These are phyloP conservation scores for Pleomassaria siparia DNA, from an alignment of 2,329 filamentous ascomycete species.

Conservation along the genomic window DNA sequence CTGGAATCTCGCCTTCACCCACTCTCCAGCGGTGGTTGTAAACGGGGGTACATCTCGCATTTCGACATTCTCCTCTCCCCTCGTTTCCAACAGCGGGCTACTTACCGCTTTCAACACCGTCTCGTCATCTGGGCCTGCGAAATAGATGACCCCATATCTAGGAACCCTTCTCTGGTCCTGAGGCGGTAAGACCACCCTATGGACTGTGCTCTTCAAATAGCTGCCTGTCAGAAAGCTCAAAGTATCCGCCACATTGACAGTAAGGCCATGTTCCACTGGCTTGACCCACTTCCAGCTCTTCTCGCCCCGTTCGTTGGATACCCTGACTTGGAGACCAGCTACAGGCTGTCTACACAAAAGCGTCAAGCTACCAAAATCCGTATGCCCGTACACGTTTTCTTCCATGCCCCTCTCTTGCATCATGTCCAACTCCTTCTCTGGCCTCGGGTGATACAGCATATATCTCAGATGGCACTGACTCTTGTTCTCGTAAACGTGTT, in stretches of 20 bases:
- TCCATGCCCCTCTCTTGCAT: slow-evolving; percentile 6
- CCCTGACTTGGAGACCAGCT: slow-evolving; percentile 55
- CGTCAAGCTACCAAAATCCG: slow-evolving; percentile 58
- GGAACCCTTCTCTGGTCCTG: slow-evolving; percentile 51
- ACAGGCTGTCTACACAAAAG: slow-evolving; percentile 61
- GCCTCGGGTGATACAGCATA: slow-evolving; percentile 23
- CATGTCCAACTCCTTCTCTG: slow-evolving; percentile 16
- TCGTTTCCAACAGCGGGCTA: slow-evolving; percentile 3
- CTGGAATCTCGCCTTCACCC: slow-evolving; percentile 5
- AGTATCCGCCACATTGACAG: slow-evolving; percentile 43
- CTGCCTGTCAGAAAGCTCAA: slow-evolving; percentile 42
- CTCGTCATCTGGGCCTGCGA: slow-evolving; percentile 19
- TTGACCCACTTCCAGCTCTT: slow-evolving; percentile 44
- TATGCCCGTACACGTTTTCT: slow-evolving; percentile 48
- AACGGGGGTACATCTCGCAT: slow-evolving; percentile 7
- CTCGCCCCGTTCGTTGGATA: slow-evolving; percentile 13
- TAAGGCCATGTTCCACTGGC: slow-evolving; percentile 41
- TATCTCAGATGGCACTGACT: slow-evolving; percentile 21
- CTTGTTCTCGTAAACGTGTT: slow-evolving; percentile 17
- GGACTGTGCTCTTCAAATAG: slow-evolving; percentile 51
- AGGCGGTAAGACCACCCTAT: slow-evolving; percentile 53
- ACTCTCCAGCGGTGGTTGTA: slow-evolving; percentile 11
- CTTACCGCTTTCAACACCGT: slow-evolving; percentile 3
- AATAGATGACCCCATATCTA: slow-evolving; percentile 23
- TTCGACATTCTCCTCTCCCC: not conserved